Conservation (phyloP, 2,329 filamentous ascomycete genomes). For the Zalaria obscura region DNA sequence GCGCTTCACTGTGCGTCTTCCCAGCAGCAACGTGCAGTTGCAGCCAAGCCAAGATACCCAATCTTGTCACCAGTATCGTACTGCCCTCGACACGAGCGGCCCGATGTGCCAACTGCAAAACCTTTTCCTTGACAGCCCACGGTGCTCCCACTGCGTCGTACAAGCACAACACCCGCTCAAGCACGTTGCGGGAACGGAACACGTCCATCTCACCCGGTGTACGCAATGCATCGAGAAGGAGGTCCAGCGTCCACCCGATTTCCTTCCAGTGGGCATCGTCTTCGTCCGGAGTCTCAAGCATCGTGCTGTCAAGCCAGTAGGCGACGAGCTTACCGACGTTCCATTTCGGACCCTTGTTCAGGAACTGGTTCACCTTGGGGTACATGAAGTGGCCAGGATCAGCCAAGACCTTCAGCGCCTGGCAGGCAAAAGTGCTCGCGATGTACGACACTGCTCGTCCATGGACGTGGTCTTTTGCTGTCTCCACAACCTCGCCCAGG, state of each 20-base stretch:
- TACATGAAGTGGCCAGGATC: slow-evolving; percentile 75
- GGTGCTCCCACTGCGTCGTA: slow-evolving; percentile 54
- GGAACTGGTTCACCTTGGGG: slow-evolving; percentile 70
- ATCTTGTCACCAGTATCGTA: slow-evolving; percentile 66
- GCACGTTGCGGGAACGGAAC: slow-evolving; percentile 47
- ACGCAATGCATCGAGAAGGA: slow-evolving; percentile 54
- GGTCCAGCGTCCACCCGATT: slow-evolving; percentile 58
- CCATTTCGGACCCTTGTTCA: slow-evolving; percentile 69
- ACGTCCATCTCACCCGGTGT: slow-evolving; percentile 44
- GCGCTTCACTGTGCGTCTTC: slow-evolving; percentile 33
- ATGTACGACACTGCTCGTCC: slow-evolving; percentile 37
- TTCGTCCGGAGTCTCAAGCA: slow-evolving; percentile 58
- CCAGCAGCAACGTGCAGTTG: slow-evolving; percentile 42
- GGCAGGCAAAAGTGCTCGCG: slow-evolving; percentile 60
- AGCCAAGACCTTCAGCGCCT: slow-evolving; percentile 53
- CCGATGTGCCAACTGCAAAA: slow-evolving; percentile 49
- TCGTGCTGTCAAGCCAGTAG: slow-evolving; percentile 53
- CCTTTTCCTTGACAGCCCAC: slow-evolving; percentile 40
- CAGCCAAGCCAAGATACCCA: slow-evolving; percentile 63
- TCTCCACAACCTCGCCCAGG: slow-evolving; percentile 67
- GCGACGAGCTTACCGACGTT: slow-evolving; percentile 39
- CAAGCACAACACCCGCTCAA: slow-evolving; percentile 60
- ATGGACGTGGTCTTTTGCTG: slow-evolving; percentile 32
- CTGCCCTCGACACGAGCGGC: slow-evolving; percentile 58
- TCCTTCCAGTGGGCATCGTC: slow-evolving; percentile 63